Conservation (phyloP, 306 rosid genomes). For the Adenanthera pavonina region DNA sequence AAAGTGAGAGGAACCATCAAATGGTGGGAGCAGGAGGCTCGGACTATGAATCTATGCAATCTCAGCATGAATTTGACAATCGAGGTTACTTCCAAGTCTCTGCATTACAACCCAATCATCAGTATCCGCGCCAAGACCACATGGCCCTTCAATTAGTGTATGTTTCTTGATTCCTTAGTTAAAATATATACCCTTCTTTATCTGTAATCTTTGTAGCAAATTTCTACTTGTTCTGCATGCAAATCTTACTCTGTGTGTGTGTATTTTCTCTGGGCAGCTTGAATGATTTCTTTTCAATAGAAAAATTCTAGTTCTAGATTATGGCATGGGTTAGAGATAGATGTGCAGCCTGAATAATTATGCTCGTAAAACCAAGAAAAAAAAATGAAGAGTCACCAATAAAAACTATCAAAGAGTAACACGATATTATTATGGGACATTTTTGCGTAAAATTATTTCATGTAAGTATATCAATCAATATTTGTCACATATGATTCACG, state of each 20-base stretch:
- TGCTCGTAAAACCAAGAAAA: not conserved
- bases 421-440: not conserved
- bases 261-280: not conserved
- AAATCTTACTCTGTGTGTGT: not conserved
- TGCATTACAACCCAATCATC: slow-evolving; percentile 73
- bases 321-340: not conserved
- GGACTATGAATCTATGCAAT: slow-evolving; percentile 64
- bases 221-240: not conserved
- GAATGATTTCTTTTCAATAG: not conserved
- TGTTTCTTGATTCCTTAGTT: not conserved
- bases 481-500: not conserved
- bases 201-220: not conserved
- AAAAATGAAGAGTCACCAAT: not conserved
- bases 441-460: not conserved
- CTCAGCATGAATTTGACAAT: slow-evolving; percentile 63
- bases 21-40: slow-evolving; percentile 53
- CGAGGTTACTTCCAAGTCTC: slow-evolving; percentile 83
- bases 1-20: slow-evolving; percentile 73
- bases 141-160: slow-evolving; percentile 79
- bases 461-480: not conserved
- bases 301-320: not conserved
- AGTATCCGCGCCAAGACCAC: slow-evolving; percentile 75
- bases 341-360: not conserved
- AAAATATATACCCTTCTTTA: not conserved
- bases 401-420: not conserved